phyloP scores from a whole-genome alignment of 164 flowering plant species.

The Macadamia tetraphylla region DNA sequence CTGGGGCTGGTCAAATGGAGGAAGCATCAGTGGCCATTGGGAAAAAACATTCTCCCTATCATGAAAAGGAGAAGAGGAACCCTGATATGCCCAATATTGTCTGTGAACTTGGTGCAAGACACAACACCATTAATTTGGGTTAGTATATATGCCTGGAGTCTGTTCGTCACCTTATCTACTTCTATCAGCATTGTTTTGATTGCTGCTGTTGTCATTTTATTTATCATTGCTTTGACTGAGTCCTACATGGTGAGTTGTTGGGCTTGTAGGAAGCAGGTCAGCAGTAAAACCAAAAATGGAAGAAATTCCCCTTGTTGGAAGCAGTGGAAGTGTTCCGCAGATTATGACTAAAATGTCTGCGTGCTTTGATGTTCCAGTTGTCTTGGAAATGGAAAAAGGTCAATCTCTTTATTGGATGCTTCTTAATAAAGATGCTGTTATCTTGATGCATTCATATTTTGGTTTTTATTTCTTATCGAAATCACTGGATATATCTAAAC shows the following conservation, averaged over 20 bases:
- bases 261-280: not conserved
- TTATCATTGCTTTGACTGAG: not conserved
- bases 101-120: not conserved
- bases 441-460: not conserved
- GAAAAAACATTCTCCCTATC: conserved; percentile 5
- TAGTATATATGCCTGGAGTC: conserved; percentile 2
- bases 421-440: not conserved
- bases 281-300: not conserved
- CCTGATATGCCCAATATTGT: not conserved
- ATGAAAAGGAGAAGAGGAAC: conserved; percentile 3
- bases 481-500: not conserved
- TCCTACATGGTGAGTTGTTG: not conserved
- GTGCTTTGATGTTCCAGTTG: not conserved
- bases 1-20: conserved; percentile 5
- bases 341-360: not conserved
- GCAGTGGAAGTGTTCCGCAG: not conserved
- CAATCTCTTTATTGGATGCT: conserved; percentile 3
- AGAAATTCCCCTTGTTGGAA: not conserved
- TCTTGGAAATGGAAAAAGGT: not conserved
- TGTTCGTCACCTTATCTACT: not conserved
- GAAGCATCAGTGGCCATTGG: not conserved
- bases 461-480: not conserved
- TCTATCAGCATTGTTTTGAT: not conserved
- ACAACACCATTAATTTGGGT: conserved; percentile 3
- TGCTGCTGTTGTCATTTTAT: too few relatives aligned